Evolutionary conservation across 108 stramenopile genomes (phyloP), one percentile per base, ranked within the genome.

Genomic region (Nannochloropsis gaditana): DNA sequence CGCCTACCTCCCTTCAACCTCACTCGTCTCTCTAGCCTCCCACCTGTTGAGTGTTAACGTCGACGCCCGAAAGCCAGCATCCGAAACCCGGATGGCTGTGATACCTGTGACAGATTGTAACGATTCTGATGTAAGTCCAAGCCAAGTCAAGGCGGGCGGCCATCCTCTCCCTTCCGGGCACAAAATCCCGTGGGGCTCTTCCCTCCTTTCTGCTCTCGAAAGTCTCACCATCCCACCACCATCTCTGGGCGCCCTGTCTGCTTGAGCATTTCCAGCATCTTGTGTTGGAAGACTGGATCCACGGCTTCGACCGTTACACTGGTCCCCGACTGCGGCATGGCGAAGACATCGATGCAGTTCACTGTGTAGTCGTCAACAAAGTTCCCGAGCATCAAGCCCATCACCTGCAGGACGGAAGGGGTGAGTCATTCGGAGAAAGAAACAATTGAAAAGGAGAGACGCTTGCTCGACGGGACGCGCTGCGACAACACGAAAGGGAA

Each of bases 291-390:
- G 41, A 98, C 98, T 1, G 94, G 95, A 92, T 99, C 99, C 79
- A 99, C 97, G 2, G 97, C 95, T 91, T 99, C 99, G 31, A 99
- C 99, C 81, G 93, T 95, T 17, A 99, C 98, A 31, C 95, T 92
- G 9, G 99, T 98, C 42, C 99, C 99, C 17, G 92, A 92, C 87
- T 99, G 98, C 11, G 99, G 99, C 99, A 99, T 99, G 89, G 97
- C 97, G 90, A 99, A 99, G 50, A 99, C 99, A 87, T 99, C 99
- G 15, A 99, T 96, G 90, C 97, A 98, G 85, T 97, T 95, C 85
- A 99, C 97, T 80, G 97, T 98, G 92, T 99, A 99, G 80, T 99
- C 99, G 90, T 98, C 97, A 41, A 99, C 97, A 86, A 99, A 99
- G 84, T 98, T 94, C 45, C 99, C 99, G 83, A 99, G 93, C 99